Conservation (phyloP, 2,329 filamentous ascomycete species). For the Helicocarpus griseus region DNA sequence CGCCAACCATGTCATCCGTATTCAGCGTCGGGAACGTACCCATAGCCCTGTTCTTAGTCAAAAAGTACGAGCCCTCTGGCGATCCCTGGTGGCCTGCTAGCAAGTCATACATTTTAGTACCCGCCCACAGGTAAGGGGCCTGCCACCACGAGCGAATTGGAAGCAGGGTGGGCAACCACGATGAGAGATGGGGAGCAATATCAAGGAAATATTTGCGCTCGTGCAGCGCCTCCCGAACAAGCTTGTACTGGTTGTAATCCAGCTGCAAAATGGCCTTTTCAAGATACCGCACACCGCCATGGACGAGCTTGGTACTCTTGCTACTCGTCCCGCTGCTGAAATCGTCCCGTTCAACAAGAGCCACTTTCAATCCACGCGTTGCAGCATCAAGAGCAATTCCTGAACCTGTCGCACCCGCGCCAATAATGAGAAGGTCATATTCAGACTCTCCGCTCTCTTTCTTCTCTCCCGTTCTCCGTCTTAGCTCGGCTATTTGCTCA, state of each 20-base stretch:
- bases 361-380: slow-evolving; percentile 59
- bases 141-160: slow-evolving; percentile 64
- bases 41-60: slow-evolving; percentile 66
- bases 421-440: slow-evolving; percentile 61
- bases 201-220: slow-evolving; percentile 64
- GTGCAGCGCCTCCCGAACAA: slow-evolving; percentile 61
- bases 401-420: slow-evolving; percentile 59
- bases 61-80: slow-evolving; percentile 61
- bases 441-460: slow-evolving; percentile 38
- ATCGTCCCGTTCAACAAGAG: slow-evolving; percentile 61
- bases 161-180: slow-evolving; percentile 62
- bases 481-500: slow-evolving; percentile 34
- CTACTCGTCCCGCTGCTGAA: slow-evolving; percentile 62
- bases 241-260: slow-evolving; percentile 58
- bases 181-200: slow-evolving; percentile 61
- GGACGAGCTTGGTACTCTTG: slow-evolving; percentile 66
- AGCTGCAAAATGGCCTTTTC: slow-evolving; percentile 67
- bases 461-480: slow-evolving; percentile 19
- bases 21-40: slow-evolving; percentile 72
- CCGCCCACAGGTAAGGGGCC: slow-evolving; percentile 51
- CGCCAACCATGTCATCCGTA: slow-evolving; percentile 59
- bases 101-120: slow-evolving; percentile 63
- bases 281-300: slow-evolving; percentile 62
- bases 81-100: slow-evolving; percentile 66
- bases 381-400: slow-evolving; percentile 65